A percentile compares a stretch with the other conserved stretches of the same genome.
phyloP scores from a whole-genome alignment of 2,329 filamentous ascomycete genomes.

The Microsporum canis region DNA sequence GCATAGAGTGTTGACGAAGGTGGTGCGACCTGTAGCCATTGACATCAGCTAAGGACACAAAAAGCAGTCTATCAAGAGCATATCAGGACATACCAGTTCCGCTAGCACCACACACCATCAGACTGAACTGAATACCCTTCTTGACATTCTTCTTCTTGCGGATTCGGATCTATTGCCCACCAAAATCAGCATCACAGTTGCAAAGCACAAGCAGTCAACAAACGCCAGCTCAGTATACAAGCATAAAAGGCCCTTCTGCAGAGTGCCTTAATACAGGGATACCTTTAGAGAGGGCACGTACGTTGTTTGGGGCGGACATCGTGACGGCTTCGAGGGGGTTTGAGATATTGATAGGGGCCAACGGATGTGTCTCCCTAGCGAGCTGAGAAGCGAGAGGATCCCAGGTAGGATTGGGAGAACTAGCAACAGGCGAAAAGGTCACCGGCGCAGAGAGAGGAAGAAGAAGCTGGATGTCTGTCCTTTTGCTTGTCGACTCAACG shows the following conservation, averaged over 20 bases:
- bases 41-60: slow-evolving; percentile 14
- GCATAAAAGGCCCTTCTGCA: not conserved
- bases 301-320: slow-evolving; percentile 44
- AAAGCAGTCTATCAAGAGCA: slow-evolving; percentile 6
- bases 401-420: not conserved
- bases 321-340: slow-evolving; percentile 27
- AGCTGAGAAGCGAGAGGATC: not conserved
- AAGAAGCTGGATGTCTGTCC: not conserved
- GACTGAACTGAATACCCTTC: slow-evolving; percentile 99
- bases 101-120: slow-evolving; percentile 99
- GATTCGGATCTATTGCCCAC: slow-evolving; percentile 64
- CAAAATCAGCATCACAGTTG: not conserved
- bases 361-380: not conserved
- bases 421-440: not conserved
- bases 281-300: slow-evolving; percentile 26
- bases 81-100: slow-evolving; percentile 62
- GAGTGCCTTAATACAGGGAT: not conserved
- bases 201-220: not conserved
- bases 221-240: not conserved
- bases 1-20: slow-evolving; percentile 98
- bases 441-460: not conserved
- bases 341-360: not conserved
- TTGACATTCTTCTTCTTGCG: slow-evolving; percentile 99
- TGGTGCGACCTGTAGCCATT: slow-evolving; percentile 64
- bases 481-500: not conserved